Conservation (phyloP, 257 asterid genomes). For the Solanum rostratum region DNA sequence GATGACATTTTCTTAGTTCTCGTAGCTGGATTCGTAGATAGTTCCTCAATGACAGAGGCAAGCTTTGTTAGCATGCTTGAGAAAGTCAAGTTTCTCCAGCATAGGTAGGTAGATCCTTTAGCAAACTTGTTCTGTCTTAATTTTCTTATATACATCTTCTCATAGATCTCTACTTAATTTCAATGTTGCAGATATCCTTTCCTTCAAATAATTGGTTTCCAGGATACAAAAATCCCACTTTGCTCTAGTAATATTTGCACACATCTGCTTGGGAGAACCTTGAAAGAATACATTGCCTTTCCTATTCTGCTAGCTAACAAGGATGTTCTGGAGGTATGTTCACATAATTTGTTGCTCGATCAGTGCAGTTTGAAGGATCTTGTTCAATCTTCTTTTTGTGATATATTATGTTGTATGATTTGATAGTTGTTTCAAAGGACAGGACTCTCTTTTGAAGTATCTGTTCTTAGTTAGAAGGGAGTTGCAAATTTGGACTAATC, state of each 20-base stretch:
- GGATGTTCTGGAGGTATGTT: constrained; percentile 48
- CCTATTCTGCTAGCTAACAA: constrained; percentile 55
- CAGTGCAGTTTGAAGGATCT: neutral
- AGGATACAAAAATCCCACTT: constrained; percentile 31
- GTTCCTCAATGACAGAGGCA: constrained; percentile 25
- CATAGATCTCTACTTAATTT: constrained; percentile 43
- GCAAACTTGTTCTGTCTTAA: neutral
- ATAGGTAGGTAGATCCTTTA: constrained; percentile 36
- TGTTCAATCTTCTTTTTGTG: neutral
- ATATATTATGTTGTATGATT: neutral
- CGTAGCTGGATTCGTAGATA: constrained; percentile 31
- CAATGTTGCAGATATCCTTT: constrained; percentile 55
- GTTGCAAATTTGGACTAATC: neutral
- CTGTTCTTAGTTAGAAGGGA: neutral
- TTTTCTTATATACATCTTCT: constrained; percentile 10
- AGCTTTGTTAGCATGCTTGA: constrained; percentile 32
- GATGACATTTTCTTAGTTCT: constrained; percentile 47
- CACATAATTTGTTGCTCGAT: neutral
- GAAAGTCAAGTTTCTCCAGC: constrained; percentile 61
- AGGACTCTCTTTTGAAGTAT: neutral
- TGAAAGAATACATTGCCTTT: constrained; percentile 53
- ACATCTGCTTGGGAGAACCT: constrained; percentile 33
- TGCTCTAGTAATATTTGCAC: constrained; percentile 23
- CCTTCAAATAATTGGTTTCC: constrained; percentile 64
- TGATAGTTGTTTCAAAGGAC: neutral